Evolutionary conservation across 192 early-diverging fungal species (phyloP), one percentile per base, ranked within the genome.

Genomic region (Gaertneriomyces semiglobifer): DNA sequence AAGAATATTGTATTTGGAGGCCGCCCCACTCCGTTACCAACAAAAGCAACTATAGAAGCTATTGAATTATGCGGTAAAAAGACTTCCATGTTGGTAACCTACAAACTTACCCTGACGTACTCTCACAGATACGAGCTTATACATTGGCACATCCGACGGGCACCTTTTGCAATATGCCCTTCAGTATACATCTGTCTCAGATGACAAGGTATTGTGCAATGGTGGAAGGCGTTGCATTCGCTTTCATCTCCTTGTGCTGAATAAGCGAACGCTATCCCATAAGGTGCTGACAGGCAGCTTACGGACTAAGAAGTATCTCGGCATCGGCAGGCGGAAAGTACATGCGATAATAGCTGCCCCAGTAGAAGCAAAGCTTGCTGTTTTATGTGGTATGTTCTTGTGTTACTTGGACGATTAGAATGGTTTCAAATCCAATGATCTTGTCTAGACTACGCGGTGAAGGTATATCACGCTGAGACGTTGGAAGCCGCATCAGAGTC

Each of bases 91-190:
- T 12, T n/a, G 59, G 59, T 38, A 0, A 11, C n/a, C 14, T n/a
- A n/a, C 40, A n/a, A 45, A 44, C n/a, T 3, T 11, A 39, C 39
- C 4, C 59, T 45, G 7, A 45, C 7, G 44, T 43, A 57, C 8
- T 1, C 14, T 62, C 39, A 50, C 54, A 92, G 91, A 87, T 45
- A 84, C 81, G 63, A 78, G 89, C 61, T 68, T 93, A 18, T 91
- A 90, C 50, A 65, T 91, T 39, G 91, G 91, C 2, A 89, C 89
- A 38, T 86, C 86, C 1, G 88, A 90, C 73, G 90, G 90, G 8
- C 73, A 81, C 41, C 44, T 93, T 48, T 65, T 88, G 9, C 89
- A 89, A 65, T 91, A 86, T 64, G 63, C 68, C 4, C 61, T 92
- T 42, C 52, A 75, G 16, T 46, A 73, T 39, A 39, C 18, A 57